Conservation (phyloP, 2,329 filamentous ascomycete species). For the Ceratocystis cubensis region DNA sequence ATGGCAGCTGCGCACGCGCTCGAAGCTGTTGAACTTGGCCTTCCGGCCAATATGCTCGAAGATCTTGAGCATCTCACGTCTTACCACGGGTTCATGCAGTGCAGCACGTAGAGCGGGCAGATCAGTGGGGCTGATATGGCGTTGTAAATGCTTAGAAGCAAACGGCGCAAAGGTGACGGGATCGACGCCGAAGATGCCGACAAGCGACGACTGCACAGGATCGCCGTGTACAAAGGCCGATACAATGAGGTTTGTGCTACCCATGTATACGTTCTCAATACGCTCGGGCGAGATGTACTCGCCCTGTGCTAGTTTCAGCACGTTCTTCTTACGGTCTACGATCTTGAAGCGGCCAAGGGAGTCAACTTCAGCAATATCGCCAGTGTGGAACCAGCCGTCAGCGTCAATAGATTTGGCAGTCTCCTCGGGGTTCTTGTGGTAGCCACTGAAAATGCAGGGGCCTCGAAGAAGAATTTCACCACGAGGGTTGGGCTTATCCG, state of each 20-base stretch:
- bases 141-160: constrained; percentile 62
- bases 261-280: constrained; percentile 87
- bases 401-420: constrained; percentile 68
- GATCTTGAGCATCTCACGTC: constrained; percentile 62
- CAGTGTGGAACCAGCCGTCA: constrained; percentile 95
- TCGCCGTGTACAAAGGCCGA: constrained; percentile 89
- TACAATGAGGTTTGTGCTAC: constrained; percentile 62
- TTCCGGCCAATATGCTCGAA: constrained; percentile 66
- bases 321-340: constrained; percentile 95
- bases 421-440: constrained; percentile 82
- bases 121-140: constrained; percentile 52
- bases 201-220: constrained; percentile 64
- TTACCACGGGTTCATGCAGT: constrained; percentile 55
- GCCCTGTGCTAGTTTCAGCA: constrained; percentile 94
- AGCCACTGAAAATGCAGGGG: constrained; percentile 67
- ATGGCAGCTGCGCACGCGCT: constrained; percentile 62
- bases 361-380: constrained; percentile 81
- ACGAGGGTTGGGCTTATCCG: constrained; percentile 78
- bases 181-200: constrained; percentile 79
- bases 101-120: constrained; percentile 53
- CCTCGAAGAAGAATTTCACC: constrained; percentile 81
- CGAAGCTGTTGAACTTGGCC: constrained; percentile 85
- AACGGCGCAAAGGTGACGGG: constrained; percentile 72
- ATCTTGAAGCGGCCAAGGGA: constrained; percentile 78
- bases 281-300: constrained; percentile 97